phyloP scores from a whole-genome alignment of 352 stramenopile species.

The Globisporangium paddicum region DNA sequence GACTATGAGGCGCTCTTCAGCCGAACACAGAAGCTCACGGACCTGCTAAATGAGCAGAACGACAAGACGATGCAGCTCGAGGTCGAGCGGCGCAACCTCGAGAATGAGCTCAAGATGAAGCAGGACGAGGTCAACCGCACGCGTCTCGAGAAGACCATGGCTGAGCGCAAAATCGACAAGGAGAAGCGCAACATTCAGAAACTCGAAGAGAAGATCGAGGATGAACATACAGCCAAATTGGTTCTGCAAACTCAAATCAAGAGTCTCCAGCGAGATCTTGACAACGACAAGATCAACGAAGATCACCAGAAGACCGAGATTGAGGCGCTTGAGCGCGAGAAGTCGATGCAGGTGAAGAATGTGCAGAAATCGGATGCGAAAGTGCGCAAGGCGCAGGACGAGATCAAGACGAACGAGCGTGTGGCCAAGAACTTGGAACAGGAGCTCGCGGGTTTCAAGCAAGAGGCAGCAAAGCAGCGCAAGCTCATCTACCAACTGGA shows the following conservation, averaged over 20 bases:
- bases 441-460: conserved; percentile 79
- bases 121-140: conserved; percentile 82
- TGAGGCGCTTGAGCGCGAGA: conserved; percentile 84
- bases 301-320: conserved; percentile 72
- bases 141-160: conserved; percentile 85
- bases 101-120: conserved; percentile 84
- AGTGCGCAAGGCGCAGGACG: conserved; percentile 81
- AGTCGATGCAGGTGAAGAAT: conserved; percentile 80
- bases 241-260: conserved; percentile 82
- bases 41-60: conserved; percentile 91
- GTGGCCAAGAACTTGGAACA: conserved; percentile 86
- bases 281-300: conserved; percentile 76
- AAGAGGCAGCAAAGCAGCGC: conserved; percentile 82
- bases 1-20: conserved; percentile 92
- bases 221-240: conserved; percentile 83
- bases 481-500: conserved; percentile 91
- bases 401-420: conserved; percentile 91
- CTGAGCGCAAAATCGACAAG: conserved; percentile 88
- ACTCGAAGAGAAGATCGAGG: conserved; percentile 89
- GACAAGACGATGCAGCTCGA: conserved; percentile 84
- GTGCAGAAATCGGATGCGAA: conserved; percentile 82
- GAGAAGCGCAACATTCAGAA: conserved; percentile 84
- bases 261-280: conserved; percentile 75
- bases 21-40: conserved; percentile 90
- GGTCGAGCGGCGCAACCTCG: conserved; percentile 70